Percentiles rank a stretch among this genome's conserved stretches.
phyloP scores from a whole-genome alignment of 2,329 filamentous ascomycete species.

The Macrophomina tecta region DNA sequence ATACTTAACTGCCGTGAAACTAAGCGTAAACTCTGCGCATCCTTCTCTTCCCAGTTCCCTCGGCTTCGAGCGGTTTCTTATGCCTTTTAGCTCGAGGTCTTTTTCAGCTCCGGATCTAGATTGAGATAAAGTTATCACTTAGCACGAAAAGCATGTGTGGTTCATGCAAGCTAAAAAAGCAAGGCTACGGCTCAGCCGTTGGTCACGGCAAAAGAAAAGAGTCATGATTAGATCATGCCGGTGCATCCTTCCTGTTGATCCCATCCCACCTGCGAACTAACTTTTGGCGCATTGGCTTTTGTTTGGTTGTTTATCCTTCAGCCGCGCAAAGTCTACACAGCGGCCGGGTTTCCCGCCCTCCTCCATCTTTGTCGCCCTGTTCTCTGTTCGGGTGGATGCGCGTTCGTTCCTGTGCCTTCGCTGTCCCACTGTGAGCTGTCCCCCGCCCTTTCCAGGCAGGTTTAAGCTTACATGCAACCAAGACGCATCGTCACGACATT shows the following conservation, averaged over 20 bases:
- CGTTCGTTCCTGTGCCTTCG: too few relatives aligned
- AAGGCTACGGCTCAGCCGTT: background rate
- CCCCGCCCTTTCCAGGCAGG: too few relatives aligned
- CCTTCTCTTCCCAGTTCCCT: background rate
- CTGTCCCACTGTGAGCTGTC: too few relatives aligned
- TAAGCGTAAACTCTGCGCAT: background rate
- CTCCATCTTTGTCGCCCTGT: background rate
- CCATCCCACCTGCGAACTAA: background rate
- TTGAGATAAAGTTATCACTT: slow-evolving; percentile 17
- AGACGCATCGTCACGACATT: too few relatives aligned
- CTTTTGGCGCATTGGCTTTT: background rate
- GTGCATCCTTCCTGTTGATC: background rate
- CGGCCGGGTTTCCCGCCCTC: background rate
- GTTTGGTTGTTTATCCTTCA: too few relatives aligned
- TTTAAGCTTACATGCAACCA: too few relatives aligned
- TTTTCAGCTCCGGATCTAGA: background rate
- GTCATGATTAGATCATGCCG: background rate
- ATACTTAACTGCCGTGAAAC: background rate
- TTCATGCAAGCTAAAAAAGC: background rate
- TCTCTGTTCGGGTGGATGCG: too few relatives aligned
- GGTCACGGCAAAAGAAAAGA: background rate
- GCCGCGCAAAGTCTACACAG: background rate
- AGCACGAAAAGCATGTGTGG: slow-evolving; percentile 13
- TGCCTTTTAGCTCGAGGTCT: background rate
- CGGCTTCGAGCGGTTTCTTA: background rate